Conservation (phyloP, 768 basidiomycete genomes). For the Lactarius akahatsu region DNA sequence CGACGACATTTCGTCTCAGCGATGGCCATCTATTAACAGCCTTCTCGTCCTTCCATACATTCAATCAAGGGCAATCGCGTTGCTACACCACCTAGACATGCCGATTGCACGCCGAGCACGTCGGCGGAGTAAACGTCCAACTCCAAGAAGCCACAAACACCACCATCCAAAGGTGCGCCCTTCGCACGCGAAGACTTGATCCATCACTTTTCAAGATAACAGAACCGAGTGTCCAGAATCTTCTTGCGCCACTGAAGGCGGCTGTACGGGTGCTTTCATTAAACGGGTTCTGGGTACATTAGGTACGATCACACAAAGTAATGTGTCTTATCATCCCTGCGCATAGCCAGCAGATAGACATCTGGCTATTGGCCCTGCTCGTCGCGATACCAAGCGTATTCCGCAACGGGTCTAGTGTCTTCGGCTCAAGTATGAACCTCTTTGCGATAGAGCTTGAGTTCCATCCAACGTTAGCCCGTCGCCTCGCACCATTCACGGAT, state of each 20-base stretch:
- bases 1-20: not conserved
- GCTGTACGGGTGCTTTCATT: constrained; percentile 2
- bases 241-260: constrained; percentile 9
- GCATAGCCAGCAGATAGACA: not conserved
- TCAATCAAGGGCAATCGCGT: constrained; percentile 15
- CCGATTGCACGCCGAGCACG: not conserved
- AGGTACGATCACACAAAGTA: constrained; percentile 12
- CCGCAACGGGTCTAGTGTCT: not conserved
- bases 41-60: constrained; percentile 15
- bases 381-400: not conserved
- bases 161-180: not conserved
- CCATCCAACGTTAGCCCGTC: constrained; percentile 5
- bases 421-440: not conserved
- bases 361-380: not conserved
- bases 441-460: not conserved
- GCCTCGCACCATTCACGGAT: not conserved
- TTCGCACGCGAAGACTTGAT: constrained; percentile 3
- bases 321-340: not conserved
- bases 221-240: not conserved
- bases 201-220: constrained; percentile 5
- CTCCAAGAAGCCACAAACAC: not conserved
- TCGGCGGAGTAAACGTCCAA: constrained; percentile 13
- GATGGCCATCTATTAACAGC: constrained; percentile 14
- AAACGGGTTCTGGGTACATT: not conserved
- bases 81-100: constrained; percentile 11